Evolutionary conservation across 805 yeast species (phyloP).

Genomic region (Candida loeiensis): DNA sequence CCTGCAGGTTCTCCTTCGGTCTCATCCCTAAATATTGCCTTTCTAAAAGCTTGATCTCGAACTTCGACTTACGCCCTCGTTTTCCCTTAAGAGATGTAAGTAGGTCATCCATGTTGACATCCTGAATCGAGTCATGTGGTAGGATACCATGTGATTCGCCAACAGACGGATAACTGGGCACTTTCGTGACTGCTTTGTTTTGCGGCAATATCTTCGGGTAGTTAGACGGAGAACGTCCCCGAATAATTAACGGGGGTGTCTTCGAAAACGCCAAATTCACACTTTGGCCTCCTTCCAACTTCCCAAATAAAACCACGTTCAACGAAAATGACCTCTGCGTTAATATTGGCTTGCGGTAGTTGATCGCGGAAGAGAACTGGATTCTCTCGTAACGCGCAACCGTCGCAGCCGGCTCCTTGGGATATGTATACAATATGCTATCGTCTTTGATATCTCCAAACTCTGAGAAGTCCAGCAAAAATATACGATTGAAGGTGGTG

Average conservation of each 20-base stretch:
- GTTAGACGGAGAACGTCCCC: constrained; percentile 67
- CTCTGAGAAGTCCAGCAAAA: constrained; percentile 12
- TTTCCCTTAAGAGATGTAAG: constrained; percentile 1
- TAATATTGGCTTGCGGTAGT: constrained; percentile 5
- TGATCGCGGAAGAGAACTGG: constrained; percentile 16
- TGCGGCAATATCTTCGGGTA: background rate
- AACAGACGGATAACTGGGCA: no score
- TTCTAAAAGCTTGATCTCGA: background rate
- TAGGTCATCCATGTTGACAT: background rate
- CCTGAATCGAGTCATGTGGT: background rate
- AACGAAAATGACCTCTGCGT: constrained; percentile 15
- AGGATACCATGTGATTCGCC: background rate
- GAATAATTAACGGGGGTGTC: constrained; percentile 57
- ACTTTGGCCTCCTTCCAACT: constrained; percentile 10
- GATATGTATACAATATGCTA: constrained; percentile 10
- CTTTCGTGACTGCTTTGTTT: no score
- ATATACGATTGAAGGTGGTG: constrained; percentile 15
- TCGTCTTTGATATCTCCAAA: background rate
- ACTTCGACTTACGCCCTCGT: constrained; percentile 4
- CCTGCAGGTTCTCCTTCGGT: no score
- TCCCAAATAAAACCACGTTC: constrained; percentile 17
- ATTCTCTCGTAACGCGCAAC: constrained; percentile 25
- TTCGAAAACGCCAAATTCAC: constrained; percentile 23
- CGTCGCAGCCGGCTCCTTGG: constrained; percentile 7
- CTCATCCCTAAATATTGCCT: background rate